These are phyloP conservation scores for Penicillium egyptiacum DNA, from an alignment of 495 filamentous ascomycete genomes.

Conservation along the genomic window DNA sequence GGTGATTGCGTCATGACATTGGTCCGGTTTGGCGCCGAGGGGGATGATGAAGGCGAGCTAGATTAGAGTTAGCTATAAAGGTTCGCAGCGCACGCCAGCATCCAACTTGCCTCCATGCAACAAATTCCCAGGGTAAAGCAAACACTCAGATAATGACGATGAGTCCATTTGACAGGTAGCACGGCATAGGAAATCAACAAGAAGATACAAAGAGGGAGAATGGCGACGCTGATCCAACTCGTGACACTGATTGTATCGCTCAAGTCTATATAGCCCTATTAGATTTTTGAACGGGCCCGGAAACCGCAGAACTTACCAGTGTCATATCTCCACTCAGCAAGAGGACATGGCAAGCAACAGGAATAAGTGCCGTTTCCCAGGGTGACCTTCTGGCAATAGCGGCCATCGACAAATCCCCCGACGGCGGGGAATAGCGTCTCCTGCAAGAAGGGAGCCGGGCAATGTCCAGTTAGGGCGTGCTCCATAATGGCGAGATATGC, in stretches of 20 bases:
- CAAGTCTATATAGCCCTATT: conserved; percentile 53
- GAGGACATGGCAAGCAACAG: conserved; percentile 91
- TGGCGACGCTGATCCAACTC: conserved; percentile 76
- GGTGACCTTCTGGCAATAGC: conserved; percentile 59
- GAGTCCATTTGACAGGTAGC: conserved; percentile 85
- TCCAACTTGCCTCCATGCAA: conserved; percentile 71
- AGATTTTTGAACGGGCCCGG: conserved; percentile 1
- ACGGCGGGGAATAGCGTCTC: conserved; percentile 54
- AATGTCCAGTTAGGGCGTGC: conserved; percentile 45
- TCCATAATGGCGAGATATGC: conserved; percentile 29
- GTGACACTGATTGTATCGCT: conserved; percentile 60
- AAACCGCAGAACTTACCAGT: conserved; percentile 51
- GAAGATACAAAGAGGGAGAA: conserved; percentile 70
- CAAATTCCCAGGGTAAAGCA: conserved; percentile 73
- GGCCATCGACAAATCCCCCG: conserved; percentile 67
- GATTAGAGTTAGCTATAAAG: conserved; percentile 9
- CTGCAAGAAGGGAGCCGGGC: conserved; percentile 65
- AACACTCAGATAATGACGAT: conserved; percentile 89
- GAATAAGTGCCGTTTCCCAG: conserved; percentile 37
- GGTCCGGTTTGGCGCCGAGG: conserved; percentile 71
- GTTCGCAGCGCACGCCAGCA: background rate
- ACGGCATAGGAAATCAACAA: conserved; percentile 79
- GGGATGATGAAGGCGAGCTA: conserved; percentile 82
- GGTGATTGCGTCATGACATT: conserved; percentile 89
- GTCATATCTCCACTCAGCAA: conserved; percentile 79